Percentiles rank a stretch among this genome's conserved stretches.
These are phyloP conservation scores for Thuja plicata DNA, from an alignment of 83 land plant species.

Conservation along the genomic window DNA sequence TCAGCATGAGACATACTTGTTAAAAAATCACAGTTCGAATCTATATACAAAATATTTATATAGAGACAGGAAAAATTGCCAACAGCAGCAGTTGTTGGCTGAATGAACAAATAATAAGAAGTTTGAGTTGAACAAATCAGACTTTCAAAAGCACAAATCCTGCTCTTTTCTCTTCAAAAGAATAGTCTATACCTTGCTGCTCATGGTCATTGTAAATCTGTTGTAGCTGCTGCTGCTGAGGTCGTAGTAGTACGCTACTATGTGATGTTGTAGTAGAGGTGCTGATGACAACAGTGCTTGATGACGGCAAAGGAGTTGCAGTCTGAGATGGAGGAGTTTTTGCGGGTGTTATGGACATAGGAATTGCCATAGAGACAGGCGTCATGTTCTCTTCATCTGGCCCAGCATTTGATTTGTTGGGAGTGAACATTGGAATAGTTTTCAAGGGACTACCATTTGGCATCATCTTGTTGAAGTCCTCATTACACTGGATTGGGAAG, in stretches of 20 bases:
- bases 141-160: conserved; percentile 11
- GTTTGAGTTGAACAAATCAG: not conserved
- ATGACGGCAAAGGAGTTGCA: not conserved
- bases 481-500: not conserved
- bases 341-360: conserved; percentile 40
- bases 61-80: not conserved
- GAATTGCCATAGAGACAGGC: conserved; percentile 30
- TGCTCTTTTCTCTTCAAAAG: conserved; percentile 24
- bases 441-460: conserved; percentile 16
- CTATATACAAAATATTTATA: conserved; percentile 1
- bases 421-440: conserved; percentile 10
- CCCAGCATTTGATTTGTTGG: conserved; percentile 19
- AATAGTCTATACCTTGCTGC: conserved; percentile 18
- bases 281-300: not conserved
- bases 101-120: not conserved
- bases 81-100: not conserved
- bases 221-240: not conserved
- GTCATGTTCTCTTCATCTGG: conserved; percentile 48
- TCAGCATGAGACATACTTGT: not conserved
- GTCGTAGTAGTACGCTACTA: not conserved
- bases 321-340: conserved; percentile 37
- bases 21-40: not conserved
- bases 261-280: not conserved
- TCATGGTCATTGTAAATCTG: not conserved
- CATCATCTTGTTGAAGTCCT: conserved; percentile 20